Base-by-base conservation (phyloP, 2,329 filamentous ascomycete species). In the Cyphellophora attinorum region DNA sequence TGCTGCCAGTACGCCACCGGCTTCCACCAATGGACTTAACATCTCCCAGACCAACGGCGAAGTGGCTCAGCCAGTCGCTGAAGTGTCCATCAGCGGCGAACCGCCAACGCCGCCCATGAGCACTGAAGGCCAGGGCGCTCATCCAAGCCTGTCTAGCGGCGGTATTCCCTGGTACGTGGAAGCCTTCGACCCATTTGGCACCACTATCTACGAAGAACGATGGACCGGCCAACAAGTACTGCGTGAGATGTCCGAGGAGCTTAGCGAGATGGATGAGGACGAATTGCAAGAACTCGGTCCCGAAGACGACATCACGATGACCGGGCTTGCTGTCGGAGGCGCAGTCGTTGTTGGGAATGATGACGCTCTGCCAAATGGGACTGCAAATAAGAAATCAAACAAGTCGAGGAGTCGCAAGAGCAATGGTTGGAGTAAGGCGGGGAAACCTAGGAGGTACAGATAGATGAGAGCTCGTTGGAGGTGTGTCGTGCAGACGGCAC, bases 261-360 rank as follows among this genome's bases (percentile, higher is more conserved):
- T 95, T 14, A 93, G 83, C 37, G 89, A 95, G 53, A 77, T 95
- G 54, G 88, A 93, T 49, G 88, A 95, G 45, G 86, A 93, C 33
- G 85, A 89, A 59, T 67, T 94, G 38, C 79, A 83, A 50, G 84
- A 81, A 19, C 63, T 85, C 27, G 61, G 63, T 11, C 60, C 80
- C 68, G 78, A 63, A 34, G 46, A 50, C 29, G 53, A 40, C 29
- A 41, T 44, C n/a, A n/a, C n/a, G n/a, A n/a, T n/a, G n/a, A n/a
- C n/a, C n/a, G n/a, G n/a, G n/a, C n/a, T n/a, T n/a, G n/a, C n/a
- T 10, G n/a, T n/a, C n/a, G n/a, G n/a, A n/a, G n/a, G n/a, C n/a
- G n/a, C 39, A 13, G 33, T 39, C 38, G 41, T 43, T 27, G 40
- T 34, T 31, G 34, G 29, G 10, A 32, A 28, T 17, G 38, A 37